Percentiles rank a stretch among this genome's conserved stretches.
Evolutionary conservation across 129 eudicot species (phyloP).

Genomic region (Silybum marianum): DNA sequence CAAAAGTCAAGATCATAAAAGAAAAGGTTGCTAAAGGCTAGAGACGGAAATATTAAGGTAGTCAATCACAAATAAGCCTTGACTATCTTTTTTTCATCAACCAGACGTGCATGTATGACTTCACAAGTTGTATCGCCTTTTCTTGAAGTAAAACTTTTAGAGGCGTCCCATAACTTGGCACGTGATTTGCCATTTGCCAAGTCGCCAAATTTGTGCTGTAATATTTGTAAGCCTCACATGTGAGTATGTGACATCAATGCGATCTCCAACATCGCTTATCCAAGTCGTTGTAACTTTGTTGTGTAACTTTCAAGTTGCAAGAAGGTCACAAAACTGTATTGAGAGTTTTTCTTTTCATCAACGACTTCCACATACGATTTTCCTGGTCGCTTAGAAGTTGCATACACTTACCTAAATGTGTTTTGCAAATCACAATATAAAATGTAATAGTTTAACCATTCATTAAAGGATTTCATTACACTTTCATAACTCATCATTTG

Average conservation of each 20-base stretch:
- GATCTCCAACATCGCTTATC: background rate
- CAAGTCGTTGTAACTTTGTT: background rate
- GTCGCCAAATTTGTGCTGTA: background rate
- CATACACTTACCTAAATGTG: background rate
- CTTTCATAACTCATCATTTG: background rate
- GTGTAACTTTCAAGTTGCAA: background rate
- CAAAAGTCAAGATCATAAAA: background rate
- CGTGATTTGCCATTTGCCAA: background rate
- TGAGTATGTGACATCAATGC: background rate
- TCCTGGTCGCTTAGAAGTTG: background rate
- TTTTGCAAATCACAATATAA: background rate
- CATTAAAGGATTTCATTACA: background rate
- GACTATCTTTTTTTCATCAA: background rate
- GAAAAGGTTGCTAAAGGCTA: background rate
- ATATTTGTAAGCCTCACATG: background rate
- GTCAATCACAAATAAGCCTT: background rate
- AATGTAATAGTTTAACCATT: background rate
- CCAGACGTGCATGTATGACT: background rate
- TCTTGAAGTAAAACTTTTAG: background rate
- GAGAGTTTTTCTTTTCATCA: no score
- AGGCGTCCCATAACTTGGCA: background rate
- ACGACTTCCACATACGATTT: background rate
- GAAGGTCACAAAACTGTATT: background rate
- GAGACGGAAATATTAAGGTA: background rate
- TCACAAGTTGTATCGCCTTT: background rate